Conservation (phyloP, 2,329 filamentous ascomycete genomes). For the Cryphonectria nitschkei region DNA sequence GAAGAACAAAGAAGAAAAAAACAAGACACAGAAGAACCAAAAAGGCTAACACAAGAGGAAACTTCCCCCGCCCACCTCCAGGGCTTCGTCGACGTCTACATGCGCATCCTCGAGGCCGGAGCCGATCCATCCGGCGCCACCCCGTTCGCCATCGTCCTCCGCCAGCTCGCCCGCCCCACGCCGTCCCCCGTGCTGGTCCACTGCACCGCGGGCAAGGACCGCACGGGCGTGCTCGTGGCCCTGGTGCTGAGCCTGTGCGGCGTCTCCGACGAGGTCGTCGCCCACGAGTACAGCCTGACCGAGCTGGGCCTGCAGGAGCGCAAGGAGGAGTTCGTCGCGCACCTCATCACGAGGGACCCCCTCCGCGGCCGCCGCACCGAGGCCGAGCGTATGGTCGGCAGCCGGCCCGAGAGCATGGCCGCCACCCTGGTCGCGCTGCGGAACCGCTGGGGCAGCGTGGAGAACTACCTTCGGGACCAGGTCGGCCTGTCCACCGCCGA, state of each 20-base stretch:
- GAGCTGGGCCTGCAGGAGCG: conserved; percentile 62
- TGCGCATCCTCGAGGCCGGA: conserved; percentile 60
- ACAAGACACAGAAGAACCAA: not conserved
- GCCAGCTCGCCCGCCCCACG: conserved; percentile 53
- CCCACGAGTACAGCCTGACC: conserved; percentile 70
- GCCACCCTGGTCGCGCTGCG: conserved; percentile 58
- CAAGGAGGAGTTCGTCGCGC: conserved; percentile 53
- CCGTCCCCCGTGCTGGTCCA: conserved; percentile 63
- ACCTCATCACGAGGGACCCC: conserved; percentile 54
- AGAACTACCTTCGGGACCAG: conserved; percentile 62
- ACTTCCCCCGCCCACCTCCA: conserved; percentile 31
- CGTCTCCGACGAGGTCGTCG: conserved; percentile 61
- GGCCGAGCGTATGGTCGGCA: conserved; percentile 51
- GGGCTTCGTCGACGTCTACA: conserved; percentile 68
- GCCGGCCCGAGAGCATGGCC: conserved; percentile 52
- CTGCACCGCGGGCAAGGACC: conserved; percentile 78
- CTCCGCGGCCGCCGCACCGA: conserved; percentile 50
- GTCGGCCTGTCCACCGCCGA: conserved; percentile 61
- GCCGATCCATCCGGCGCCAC: conserved; percentile 51
- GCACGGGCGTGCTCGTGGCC: conserved; percentile 72
- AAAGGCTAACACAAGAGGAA: not conserved
- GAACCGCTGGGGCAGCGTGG: conserved; percentile 63
- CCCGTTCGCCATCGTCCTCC: conserved; percentile 57
- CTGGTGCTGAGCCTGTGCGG: conserved; percentile 67
- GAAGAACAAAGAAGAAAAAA: not conserved